Evolutionary conservation across 2,329 filamentous ascomycete species (phyloP).

Genomic region (Verticillium tricorpus): DNA sequence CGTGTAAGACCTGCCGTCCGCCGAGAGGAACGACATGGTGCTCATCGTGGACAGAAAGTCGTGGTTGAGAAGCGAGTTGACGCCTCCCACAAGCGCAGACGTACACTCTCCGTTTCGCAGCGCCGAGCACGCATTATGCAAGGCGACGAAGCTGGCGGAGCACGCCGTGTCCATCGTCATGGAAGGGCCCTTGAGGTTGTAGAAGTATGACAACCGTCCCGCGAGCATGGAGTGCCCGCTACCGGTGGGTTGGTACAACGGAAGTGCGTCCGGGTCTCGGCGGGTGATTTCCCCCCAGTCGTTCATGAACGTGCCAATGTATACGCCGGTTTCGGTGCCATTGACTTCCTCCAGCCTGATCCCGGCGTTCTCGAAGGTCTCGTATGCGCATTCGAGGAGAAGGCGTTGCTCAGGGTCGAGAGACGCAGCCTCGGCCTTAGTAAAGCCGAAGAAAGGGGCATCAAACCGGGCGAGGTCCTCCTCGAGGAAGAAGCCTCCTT

Average conservation of each 20-base stretch:
- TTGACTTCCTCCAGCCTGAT: constrained; percentile 20
- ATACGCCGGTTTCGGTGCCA: constrained; percentile 22
- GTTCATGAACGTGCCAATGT: constrained; percentile 19
- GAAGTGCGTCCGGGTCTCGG: constrained; percentile 9
- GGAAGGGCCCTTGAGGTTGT: constrained; percentile 29
- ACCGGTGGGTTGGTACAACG: constrained; percentile 17
- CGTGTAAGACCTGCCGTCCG: neutral
- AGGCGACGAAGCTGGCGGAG: constrained; percentile 26
- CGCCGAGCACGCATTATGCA: constrained; percentile 24
- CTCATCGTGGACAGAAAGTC: constrained; percentile 1
- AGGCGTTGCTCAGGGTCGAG: constrained; percentile 38
- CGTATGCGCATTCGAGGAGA: constrained; percentile 34
- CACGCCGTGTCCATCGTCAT: constrained; percentile 35
- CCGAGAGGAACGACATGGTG: constrained; percentile 3
- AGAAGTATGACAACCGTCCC: constrained; percentile 31
- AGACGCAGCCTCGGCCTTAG: constrained; percentile 28
- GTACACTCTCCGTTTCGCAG: constrained; percentile 26
- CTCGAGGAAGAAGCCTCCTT: constrained; percentile 21
- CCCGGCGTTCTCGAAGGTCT: constrained; percentile 34
- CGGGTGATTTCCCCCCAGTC: constrained; percentile 17
- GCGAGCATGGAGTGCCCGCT: constrained; percentile 27
- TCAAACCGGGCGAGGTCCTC: constrained; percentile 27
- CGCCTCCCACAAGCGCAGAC: constrained; percentile 27
- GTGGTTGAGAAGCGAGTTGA: constrained; percentile 27
- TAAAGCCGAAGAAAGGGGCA: constrained; percentile 33